Percentiles rank a stretch among this genome's conserved stretches.
Conservation (phyloP, 2,329 filamentous ascomycete species). For the Alternaria viburni region DNA sequence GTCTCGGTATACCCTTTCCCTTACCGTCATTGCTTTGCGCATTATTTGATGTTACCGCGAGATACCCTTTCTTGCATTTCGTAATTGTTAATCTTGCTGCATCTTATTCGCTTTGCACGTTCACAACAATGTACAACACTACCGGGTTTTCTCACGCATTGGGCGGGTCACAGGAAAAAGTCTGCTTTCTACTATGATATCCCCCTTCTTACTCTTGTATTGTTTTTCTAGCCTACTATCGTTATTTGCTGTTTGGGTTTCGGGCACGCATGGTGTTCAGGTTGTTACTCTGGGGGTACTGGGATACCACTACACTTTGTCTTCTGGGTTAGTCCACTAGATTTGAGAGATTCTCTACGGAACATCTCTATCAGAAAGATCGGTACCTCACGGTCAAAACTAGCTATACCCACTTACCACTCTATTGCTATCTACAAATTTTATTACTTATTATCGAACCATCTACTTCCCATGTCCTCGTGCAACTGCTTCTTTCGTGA, state of each 20-base stretch:
- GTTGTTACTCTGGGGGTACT: conserved; percentile 16
- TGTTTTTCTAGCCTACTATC: conserved; percentile 24
- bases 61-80: conserved; percentile 49
- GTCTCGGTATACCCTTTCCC: conserved; percentile 27
- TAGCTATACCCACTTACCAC: conserved; percentile 33
- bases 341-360: conserved; percentile 27
- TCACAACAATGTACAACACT: conserved; percentile 44
- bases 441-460: conserved; percentile 11
- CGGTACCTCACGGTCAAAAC: conserved; percentile 41
- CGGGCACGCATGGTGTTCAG: conserved; percentile 26
- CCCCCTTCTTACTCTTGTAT: conserved; percentile 27
- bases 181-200: conserved; percentile 45
- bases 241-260: conserved; percentile 16
- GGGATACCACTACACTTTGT: conserved; percentile 22
- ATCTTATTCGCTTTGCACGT: conserved; percentile 41
- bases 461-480: not conserved
- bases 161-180: conserved; percentile 48
- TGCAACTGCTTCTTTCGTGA: not conserved
- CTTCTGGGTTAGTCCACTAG: conserved; percentile 25
- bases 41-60: conserved; percentile 44
- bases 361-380: conserved; percentile 19
- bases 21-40: conserved; percentile 27
- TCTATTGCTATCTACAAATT: conserved; percentile 28
- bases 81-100: conserved; percentile 47
- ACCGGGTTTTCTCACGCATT: conserved; percentile 40